Conservation (phyloP, 306 rosid genomes). For the Hippophae tibetana region DNA sequence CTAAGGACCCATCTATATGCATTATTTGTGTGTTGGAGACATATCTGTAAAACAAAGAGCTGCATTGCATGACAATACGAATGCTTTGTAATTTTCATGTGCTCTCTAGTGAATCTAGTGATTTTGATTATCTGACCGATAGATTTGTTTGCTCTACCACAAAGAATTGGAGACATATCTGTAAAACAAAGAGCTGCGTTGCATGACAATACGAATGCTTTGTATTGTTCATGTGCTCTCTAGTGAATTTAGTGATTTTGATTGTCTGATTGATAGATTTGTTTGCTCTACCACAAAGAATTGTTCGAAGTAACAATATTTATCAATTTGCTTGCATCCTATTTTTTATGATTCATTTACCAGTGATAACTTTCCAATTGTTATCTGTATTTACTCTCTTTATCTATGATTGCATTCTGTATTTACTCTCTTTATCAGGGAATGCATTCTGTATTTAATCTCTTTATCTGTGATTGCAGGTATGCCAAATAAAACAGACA, state of each 20-base stretch:
- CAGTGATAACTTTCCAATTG: neutral
- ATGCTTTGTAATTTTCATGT: too few species aligned
- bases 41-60: too few species aligned
- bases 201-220: neutral
- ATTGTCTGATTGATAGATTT: too few species aligned
- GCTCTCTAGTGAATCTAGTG: too few species aligned
- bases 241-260: too few species aligned
- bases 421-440: constrained; percentile 10
- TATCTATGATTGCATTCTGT: constrained; percentile 25
- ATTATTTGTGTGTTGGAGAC: neutral
- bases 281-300: too few species aligned
- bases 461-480: constrained; percentile 37
- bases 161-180: too few species aligned
- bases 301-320: neutral
- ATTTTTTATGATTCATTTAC: neutral
- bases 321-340: neutral
- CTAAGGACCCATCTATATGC: neutral
- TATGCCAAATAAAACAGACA: constrained; percentile 56
- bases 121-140: too few species aligned
- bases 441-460: constrained; percentile 24
- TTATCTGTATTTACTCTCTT: constrained; percentile 5
- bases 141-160: too few species aligned
- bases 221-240: too few species aligned
- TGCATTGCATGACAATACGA: neutral
- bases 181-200: neutral